A percentile compares a stretch with the other conserved stretches of the same genome.
Conservation (phyloP, 805 yeast species). For the Wickerhamiella sergipiensis region DNA sequence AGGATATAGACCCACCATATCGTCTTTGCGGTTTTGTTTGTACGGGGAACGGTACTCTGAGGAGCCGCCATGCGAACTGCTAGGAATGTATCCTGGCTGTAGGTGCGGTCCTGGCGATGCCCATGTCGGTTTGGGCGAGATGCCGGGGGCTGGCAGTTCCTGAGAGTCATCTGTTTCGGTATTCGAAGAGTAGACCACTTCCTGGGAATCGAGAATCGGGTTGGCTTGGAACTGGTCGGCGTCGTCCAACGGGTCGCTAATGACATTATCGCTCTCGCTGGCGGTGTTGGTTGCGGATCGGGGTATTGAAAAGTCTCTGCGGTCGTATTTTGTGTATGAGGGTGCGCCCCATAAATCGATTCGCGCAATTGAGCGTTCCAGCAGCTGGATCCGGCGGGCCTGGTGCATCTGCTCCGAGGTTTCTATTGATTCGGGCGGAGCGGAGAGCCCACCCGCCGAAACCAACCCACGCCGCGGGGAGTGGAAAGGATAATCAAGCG, state of each 20-base stretch:
- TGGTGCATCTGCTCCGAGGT: not conserved
- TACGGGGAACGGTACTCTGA: not conserved
- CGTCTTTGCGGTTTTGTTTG: not conserved
- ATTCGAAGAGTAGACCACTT: not conserved
- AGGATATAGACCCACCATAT: not conserved
- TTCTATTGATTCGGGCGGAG: not conserved
- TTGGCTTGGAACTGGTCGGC: too few relatives aligned
- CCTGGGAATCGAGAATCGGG: not conserved
- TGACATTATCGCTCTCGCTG: not conserved
- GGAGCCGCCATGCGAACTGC: not conserved
- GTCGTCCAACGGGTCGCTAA: not conserved
- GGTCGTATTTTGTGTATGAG: not conserved
- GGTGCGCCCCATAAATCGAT: not conserved
- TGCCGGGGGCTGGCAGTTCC: not conserved
- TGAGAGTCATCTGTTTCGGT: not conserved
- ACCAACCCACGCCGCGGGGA: not conserved
- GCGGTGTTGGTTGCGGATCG: not conserved
- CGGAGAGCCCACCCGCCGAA: not conserved
- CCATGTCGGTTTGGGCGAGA: not conserved
- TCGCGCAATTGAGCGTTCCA: not conserved
- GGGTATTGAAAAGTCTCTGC: not conserved
- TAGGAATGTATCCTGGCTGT: not conserved
- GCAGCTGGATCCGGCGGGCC: not conserved
- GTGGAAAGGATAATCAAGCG: not conserved
- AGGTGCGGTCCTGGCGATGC: not conserved